Evolutionary conservation across 805 yeast species (phyloP).

Genomic region (Wickerhamiella slavikovae): DNA sequence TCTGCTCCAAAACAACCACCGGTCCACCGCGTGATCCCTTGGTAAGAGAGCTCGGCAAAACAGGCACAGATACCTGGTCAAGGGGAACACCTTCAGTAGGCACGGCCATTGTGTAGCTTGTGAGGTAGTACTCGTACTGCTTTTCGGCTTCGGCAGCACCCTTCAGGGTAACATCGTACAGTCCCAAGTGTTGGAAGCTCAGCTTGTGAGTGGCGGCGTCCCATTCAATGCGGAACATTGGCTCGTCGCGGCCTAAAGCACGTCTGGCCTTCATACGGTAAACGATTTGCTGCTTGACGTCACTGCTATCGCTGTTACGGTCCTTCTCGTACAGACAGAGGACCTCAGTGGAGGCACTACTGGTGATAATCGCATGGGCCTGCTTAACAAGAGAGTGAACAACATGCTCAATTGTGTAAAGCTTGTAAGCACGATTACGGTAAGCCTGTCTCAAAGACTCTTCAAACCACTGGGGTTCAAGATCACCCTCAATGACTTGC

Average conservation of each 20-base stretch:
- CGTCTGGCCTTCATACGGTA: constrained; percentile 77
- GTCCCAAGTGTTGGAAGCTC: constrained; percentile 61
- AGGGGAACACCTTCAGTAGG: constrained; percentile 93
- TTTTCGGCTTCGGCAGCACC: constrained; percentile 52
- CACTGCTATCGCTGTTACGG: constrained; percentile 38
- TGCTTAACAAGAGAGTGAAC: constrained; percentile 70
- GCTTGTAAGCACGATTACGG: constrained; percentile 77
- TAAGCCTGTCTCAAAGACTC: constrained; percentile 90
- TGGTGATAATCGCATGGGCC: constrained; percentile 65
- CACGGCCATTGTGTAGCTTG: constrained; percentile 81
- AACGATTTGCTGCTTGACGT: constrained; percentile 71
- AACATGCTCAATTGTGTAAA: constrained; percentile 85
- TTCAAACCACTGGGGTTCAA: constrained; percentile 90
- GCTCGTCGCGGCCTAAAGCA: constrained; percentile 68
- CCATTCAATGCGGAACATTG: constrained; percentile 74
- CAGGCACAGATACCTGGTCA: constrained; percentile 57
- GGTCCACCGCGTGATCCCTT: constrained; percentile 11
- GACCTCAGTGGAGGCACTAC: constrained; percentile 61
- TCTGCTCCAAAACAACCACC: constrained; percentile 42
- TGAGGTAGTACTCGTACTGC: constrained; percentile 80
- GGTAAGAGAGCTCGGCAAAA: constrained; percentile 29
- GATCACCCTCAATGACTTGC: constrained; percentile 63
- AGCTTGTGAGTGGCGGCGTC: constrained; percentile 32
- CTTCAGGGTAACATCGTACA: constrained; percentile 73
- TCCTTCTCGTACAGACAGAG: constrained; percentile 67